phyloP scores from a whole-genome alignment of 2,329 filamentous ascomycete genomes.

The Malbranchea cinnamomea region DNA sequence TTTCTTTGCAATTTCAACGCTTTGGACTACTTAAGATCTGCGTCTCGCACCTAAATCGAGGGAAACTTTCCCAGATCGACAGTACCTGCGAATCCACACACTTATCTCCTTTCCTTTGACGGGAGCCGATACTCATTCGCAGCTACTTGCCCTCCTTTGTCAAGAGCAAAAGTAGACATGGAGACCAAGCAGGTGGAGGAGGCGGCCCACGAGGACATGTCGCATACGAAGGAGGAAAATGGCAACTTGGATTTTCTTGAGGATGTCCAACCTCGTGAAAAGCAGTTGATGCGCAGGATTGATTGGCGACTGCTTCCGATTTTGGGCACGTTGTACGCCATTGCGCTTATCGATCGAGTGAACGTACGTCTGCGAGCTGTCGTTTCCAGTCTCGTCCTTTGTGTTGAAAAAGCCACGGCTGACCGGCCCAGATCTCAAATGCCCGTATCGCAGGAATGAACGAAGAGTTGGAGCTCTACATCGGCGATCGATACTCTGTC shows the following conservation, averaged over 20 bases:
- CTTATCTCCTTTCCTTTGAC: no score
- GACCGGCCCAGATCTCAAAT: slow-evolving; percentile 4
- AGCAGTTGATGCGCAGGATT: slow-evolving; percentile 30
- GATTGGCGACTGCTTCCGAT: slow-evolving; percentile 50
- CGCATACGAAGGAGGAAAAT: slow-evolving; percentile 5
- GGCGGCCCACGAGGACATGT: no score
- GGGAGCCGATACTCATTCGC: no score
- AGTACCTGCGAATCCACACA: no score
- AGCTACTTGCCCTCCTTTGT: no score
- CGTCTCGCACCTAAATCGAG: no score
- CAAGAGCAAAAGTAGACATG: no score
- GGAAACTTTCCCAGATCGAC: no score
- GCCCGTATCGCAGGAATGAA: slow-evolving; percentile 9
- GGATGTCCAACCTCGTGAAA: slow-evolving; percentile 14
- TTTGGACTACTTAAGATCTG: no score
- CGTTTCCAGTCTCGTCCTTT: background rate
- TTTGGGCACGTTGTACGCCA: slow-evolving; percentile 54
- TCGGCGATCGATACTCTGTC: slow-evolving; percentile 10
- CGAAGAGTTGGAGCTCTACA: slow-evolving; percentile 7
- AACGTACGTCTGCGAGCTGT: no score
- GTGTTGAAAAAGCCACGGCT: background rate
- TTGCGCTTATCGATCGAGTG: slow-evolving; percentile 63
- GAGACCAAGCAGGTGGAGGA: no score
- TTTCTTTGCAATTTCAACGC: no score
- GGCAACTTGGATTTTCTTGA: slow-evolving; percentile 1